Evolutionary conservation across 2,329 filamentous ascomycete genomes (phyloP), one percentile per base, ranked within the genome.

Genomic region (Fusarium illudens): DNA sequence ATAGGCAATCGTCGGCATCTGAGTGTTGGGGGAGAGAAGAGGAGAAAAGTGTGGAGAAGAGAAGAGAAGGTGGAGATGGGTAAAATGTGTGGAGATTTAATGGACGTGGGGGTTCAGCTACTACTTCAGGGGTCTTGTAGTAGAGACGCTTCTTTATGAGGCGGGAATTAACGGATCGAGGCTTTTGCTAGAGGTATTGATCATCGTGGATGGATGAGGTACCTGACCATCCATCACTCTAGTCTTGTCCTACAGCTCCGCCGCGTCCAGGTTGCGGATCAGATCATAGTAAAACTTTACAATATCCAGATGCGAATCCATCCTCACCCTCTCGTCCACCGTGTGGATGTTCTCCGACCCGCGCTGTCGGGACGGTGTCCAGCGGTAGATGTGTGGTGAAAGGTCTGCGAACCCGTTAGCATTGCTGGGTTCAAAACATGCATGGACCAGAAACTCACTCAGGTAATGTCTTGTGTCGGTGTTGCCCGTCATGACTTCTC

Each of bases 231-330:
- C n/a, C n/a, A 12, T 52, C n/a, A 15, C 4, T 22, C 5, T 51
- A 11, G 30, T 12, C 15, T 11, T 32, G 46, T 4, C 30, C 51
- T 59, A 68, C 20, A 78, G 65, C 3, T 79, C 72, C 3, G 79
- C 79, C 32, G 76, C 75, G 33, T 84, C 81, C 72, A 83, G 79
- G 62, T 84, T 84, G 48, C 81, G 77, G 33, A 84, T 73, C 33
- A 83, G 77, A 51, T 79, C 65, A 30, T 80, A 82, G 69, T 82
- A 84, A 72, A 83, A 84, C 64, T 79, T 75, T 29, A 83, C 78
- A 34, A 78, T 76, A 19, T 78, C 77, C 48, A 82, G 75, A 61
- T 84, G 81, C 6, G 75, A 76, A 20, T 72, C 62, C 25, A 83
- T 78, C 27, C 76, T 78, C 2, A 80, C 60, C 48, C 77, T 76